Conservation (phyloP, 768 basidiomycete species). For the Trametes meyenii region DNA sequence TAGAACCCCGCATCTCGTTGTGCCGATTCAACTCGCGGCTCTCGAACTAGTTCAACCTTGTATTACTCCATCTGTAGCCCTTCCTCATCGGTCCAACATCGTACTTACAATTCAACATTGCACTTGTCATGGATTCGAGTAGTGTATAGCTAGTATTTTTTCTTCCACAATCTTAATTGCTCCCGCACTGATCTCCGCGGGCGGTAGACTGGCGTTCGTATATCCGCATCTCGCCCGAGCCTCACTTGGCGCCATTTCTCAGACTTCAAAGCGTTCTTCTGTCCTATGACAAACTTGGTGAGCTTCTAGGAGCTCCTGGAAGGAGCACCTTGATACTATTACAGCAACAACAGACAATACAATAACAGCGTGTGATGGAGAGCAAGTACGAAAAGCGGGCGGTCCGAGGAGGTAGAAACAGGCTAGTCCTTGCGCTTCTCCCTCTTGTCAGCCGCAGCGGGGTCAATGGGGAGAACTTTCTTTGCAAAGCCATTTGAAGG, state of each 20-base stretch:
- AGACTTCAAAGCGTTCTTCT: too few species aligned
- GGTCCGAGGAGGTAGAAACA: slow-evolving; percentile 26
- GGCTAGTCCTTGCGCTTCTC: slow-evolving; percentile 54
- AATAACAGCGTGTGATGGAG: slow-evolving; percentile 6
- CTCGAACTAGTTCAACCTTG: slow-evolving; percentile 32
- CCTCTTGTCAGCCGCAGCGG: slow-evolving; percentile 60
- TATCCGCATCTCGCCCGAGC: too few species aligned
- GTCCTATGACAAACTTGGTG: too few species aligned
- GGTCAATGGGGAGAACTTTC: slow-evolving; percentile 65
- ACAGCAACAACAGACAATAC: neutral
- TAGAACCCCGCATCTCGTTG: neutral
- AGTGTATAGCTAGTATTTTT: slow-evolving; percentile 15
- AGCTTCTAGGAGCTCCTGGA: slow-evolving; percentile 4
- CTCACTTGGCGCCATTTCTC: too few species aligned
- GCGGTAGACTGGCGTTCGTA: too few species aligned
- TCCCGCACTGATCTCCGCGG: neutral
- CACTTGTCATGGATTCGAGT: slow-evolving; percentile 1
- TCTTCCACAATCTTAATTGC: neutral
- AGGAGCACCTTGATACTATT: neutral
- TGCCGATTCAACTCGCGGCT: slow-evolving; percentile 53
- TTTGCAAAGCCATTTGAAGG: slow-evolving; percentile 51
- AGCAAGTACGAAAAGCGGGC: slow-evolving; percentile 22
- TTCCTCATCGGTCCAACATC: slow-evolving; percentile 21
- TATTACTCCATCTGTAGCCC: slow-evolving; percentile 18
- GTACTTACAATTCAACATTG: slow-evolving; percentile 32